Conservation (phyloP, 1,139 yeast genomes). For the Kodamaea sp. region DNA sequence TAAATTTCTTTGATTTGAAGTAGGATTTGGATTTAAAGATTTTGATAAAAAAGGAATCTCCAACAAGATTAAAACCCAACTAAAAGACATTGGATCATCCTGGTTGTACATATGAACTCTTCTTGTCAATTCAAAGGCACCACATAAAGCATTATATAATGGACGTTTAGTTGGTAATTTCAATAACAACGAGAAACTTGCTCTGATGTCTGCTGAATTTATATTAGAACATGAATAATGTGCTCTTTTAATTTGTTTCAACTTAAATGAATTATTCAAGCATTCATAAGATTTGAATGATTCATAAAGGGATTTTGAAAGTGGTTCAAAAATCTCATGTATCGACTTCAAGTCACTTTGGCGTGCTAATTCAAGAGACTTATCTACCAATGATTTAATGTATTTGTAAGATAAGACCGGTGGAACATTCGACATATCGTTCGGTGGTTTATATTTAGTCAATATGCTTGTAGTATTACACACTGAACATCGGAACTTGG, state of each 20-base stretch:
- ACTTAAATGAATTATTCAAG: conserved; percentile 49
- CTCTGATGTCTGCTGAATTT: conserved; percentile 41
- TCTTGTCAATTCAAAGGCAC: conserved; percentile 46
- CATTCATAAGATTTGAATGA: conserved; percentile 40
- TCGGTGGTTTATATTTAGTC: conserved; percentile 9
- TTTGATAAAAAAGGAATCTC: conserved; percentile 58
- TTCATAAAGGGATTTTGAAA: conserved; percentile 40
- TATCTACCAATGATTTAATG: conserved; percentile 28
- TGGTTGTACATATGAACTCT: conserved; percentile 35
- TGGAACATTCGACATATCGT: conserved; percentile 5
- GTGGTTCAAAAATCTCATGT: conserved; percentile 48
- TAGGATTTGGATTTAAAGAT: conserved; percentile 31
- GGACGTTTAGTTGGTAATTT: conserved; percentile 60
- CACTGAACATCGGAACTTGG: conserved; percentile 53
- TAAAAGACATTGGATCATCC: conserved; percentile 35
- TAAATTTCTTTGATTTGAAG: conserved; percentile 19
- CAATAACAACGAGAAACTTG: conserved; percentile 40
- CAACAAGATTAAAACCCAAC: conserved; percentile 58
- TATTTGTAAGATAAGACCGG: conserved; percentile 25
- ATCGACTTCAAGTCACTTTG: conserved; percentile 11
- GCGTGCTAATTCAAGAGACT: conserved; percentile 22
- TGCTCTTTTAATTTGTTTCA: conserved; percentile 19
- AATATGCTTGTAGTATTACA: conserved; percentile 51
- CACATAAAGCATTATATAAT: conserved; percentile 47
- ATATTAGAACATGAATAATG: conserved; percentile 44